phyloP scores from a whole-genome alignment of 192 early-diverging fungal species.

The Linnemannia elongata region DNA sequence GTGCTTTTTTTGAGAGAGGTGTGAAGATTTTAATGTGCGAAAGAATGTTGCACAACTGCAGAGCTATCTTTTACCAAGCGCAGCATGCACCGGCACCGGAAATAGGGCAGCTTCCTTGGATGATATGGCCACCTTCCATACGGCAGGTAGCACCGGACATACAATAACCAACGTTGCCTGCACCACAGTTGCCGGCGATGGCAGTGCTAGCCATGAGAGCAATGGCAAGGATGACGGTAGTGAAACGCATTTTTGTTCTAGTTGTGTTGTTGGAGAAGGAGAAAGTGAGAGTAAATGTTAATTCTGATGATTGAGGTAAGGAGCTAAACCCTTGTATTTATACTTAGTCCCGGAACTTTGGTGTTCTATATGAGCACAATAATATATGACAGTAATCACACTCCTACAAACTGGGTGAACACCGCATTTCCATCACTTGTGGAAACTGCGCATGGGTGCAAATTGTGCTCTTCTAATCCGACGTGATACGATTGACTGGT shows the following conservation, averaged over 20 bases:
- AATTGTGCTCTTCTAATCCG: constrained; percentile 9
- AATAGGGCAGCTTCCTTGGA: not conserved
- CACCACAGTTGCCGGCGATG: constrained; percentile 1
- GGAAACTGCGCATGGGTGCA: not conserved
- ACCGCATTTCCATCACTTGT: constrained; percentile 11
- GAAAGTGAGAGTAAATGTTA: constrained; percentile 1
- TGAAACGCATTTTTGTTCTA: constrained; percentile 14
- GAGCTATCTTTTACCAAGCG: constrained; percentile 10
- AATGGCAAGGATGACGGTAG: constrained; percentile 9
- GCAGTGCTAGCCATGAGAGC: constrained; percentile 10
- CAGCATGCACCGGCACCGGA: constrained; percentile 13
- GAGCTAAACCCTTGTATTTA: not conserved
- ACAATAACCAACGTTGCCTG: constrained; percentile 5
- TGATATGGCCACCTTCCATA: constrained; percentile 4
- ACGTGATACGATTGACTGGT: not conserved
- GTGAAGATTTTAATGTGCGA: no score
- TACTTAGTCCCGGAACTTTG: not conserved
- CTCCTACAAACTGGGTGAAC: not conserved
- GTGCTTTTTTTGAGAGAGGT: no score
- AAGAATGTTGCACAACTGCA: not conserved
- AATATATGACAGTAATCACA: not conserved
- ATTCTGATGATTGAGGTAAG: constrained; percentile 7
- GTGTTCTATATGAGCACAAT: not conserved
- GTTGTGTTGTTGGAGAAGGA: constrained; percentile 1
- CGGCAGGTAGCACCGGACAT: constrained; percentile 1